phyloP scores from a whole-genome alignment of 2,329 filamentous ascomycete species.

The Paramyrothecium roridum region DNA sequence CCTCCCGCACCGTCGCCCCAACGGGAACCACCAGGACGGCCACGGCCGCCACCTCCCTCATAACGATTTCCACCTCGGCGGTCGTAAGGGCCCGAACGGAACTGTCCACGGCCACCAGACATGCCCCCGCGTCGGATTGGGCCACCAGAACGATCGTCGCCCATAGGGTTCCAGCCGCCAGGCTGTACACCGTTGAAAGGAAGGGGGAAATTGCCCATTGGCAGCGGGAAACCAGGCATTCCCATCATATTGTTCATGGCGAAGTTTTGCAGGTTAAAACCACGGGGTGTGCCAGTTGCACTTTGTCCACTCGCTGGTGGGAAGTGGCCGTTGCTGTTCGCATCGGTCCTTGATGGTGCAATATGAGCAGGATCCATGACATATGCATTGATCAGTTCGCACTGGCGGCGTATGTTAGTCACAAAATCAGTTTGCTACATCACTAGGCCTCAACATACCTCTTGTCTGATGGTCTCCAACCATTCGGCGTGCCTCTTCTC shows the following conservation, averaged over 20 bases:
- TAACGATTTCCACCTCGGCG: conserved; percentile 57
- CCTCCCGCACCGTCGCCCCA: conserved; percentile 76
- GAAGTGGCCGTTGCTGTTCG: conserved; percentile 95
- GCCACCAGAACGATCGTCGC: conserved; percentile 60
- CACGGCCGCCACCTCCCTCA: conserved; percentile 46
- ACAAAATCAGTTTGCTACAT: background rate
- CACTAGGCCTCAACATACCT: conserved; percentile 57
- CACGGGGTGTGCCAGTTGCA: conserved; percentile 80
- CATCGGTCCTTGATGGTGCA: conserved; percentile 86
- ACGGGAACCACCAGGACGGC: conserved; percentile 50
- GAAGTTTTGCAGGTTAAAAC: conserved; percentile 82
- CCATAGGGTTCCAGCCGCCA: conserved; percentile 47
- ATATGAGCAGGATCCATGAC: conserved; percentile 94
- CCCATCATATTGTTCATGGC: conserved; percentile 56
- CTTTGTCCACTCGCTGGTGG: conserved; percentile 74
- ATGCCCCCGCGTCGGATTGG: conserved; percentile 66
- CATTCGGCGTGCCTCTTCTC: conserved; percentile 94
- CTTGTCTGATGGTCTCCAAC: conserved; percentile 74
- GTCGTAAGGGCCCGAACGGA: conserved; percentile 71
- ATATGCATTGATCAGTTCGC: conserved; percentile 89
- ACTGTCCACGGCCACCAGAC: conserved; percentile 47
- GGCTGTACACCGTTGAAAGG: conserved; percentile 53
- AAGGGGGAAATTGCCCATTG: conserved; percentile 42
- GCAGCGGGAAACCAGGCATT: conserved; percentile 57
- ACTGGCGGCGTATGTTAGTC: conserved; percentile 44